Evolutionary conservation across 371 early-diverging fungal species (phyloP).

Genomic region (Rhizopus delemar): DNA sequence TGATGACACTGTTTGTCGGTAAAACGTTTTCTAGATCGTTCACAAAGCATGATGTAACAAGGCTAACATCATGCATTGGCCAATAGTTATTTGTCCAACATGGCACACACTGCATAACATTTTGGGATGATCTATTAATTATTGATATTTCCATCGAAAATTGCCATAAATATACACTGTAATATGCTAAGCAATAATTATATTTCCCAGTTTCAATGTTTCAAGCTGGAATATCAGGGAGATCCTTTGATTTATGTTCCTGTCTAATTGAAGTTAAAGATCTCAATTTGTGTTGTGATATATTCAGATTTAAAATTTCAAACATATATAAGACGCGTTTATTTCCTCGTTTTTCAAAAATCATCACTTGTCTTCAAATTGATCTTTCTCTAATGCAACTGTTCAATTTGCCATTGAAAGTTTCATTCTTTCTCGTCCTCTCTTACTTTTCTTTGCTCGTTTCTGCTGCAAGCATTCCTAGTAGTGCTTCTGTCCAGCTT

Average conservation of each 20-base stretch:
- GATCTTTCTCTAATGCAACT: not conserved
- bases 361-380: not conserved
- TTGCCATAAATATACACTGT: not conserved
- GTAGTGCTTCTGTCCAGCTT: slow-evolving; percentile 19
- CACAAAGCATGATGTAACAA: too few species aligned
- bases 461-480: slow-evolving; percentile 18
- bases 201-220: too few species aligned
- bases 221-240: too few species aligned
- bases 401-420: not conserved
- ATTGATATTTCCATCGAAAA: not conserved
- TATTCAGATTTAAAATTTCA: too few species aligned
- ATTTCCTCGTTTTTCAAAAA: not conserved
- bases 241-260: too few species aligned
- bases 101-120: not conserved
- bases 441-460: slow-evolving; percentile 5
- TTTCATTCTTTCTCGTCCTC: not conserved
- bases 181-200: not conserved
- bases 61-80: too few species aligned
- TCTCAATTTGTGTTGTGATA: too few species aligned
- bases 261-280: too few species aligned
- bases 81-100: not conserved
- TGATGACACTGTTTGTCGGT: not conserved
- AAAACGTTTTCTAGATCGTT: too few species aligned
- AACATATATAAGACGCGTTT: not conserved
- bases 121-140: not conserved